phyloP scores from a whole-genome alignment of 148 eudicot genomes.

The Nepenthes mirabilis region DNA sequence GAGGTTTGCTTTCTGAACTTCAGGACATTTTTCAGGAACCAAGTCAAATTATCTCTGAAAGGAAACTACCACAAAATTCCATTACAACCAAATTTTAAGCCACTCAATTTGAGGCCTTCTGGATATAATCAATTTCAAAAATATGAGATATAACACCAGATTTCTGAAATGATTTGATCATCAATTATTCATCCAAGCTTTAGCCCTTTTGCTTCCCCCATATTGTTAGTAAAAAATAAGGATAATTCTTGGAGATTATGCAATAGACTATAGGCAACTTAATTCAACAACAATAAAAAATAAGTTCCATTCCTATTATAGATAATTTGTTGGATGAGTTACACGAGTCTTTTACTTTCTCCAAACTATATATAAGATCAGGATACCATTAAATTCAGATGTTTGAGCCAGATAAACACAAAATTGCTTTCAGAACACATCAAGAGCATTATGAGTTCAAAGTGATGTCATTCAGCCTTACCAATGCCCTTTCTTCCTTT shows the following conservation, averaged over 20 bases:
- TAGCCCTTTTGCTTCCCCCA: background rate
- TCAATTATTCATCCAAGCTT: background rate
- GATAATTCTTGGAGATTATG: background rate
- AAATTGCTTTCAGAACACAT: slow-evolving; percentile 3
- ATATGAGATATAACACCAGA: no score
- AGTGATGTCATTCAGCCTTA: slow-evolving; percentile 1
- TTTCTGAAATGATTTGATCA: no score
- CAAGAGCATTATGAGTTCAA: slow-evolving; percentile 1
- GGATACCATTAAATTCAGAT: background rate
- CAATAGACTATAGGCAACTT: background rate
- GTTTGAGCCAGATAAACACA: background rate
- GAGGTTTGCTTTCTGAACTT: no score
- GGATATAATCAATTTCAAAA: no score
- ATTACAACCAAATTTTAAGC: no score
- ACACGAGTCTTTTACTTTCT: background rate
- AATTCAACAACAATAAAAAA: background rate
- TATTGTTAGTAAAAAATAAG: background rate
- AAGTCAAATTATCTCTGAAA: no score
- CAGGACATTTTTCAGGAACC: no score
- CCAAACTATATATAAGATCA: background rate
- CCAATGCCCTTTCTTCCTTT: background rate
- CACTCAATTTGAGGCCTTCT: no score
- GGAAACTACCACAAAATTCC: no score
- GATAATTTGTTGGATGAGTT: background rate
- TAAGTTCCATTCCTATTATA: background rate